Evolutionary conservation across 108 stramenopile species (phyloP).

Genomic region (Bacterosira constricta): DNA sequence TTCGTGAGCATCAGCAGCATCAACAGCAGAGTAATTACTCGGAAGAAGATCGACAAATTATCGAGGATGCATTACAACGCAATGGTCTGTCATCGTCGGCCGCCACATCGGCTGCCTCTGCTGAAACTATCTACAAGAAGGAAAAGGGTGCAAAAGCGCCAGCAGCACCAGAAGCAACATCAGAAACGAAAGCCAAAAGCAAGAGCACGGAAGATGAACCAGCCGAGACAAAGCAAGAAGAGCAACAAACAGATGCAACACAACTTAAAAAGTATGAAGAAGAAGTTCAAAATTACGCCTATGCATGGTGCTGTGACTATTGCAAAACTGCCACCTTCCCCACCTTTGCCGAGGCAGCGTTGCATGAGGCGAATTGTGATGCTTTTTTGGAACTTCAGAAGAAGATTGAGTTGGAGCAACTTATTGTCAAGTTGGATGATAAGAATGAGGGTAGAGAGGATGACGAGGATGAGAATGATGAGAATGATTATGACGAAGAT

Average conservation of each 20-base stretch:
- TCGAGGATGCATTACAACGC: not conserved
- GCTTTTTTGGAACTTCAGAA: not conserved
- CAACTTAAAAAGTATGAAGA: not conserved
- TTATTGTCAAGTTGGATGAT: no score
- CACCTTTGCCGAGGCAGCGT: slow-evolving; percentile 14
- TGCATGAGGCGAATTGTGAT: slow-evolving; percentile 11
- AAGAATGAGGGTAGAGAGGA: not conserved
- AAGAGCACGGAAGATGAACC: not conserved
- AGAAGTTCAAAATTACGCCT: not conserved
- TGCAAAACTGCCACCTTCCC: slow-evolving; percentile 24
- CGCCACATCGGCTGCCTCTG: not conserved
- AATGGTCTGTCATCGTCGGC: not conserved
- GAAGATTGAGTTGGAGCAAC: not conserved
- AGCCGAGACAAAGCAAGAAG: not conserved
- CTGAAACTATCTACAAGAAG: not conserved
- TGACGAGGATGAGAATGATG: not conserved
- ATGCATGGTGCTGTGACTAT: slow-evolving; percentile 22
- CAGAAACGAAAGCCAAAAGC: not conserved
- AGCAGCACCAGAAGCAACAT: not conserved
- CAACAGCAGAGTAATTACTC: not conserved
- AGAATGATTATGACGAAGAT: not conserved
- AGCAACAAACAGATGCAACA: not conserved
- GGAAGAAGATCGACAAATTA: slow-evolving; percentile 3
- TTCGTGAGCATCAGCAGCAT: not conserved
- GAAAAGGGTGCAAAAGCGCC: not conserved